Conservation (phyloP, 169 alveolate species). For the Plasmodium billcollinsi region DNA sequence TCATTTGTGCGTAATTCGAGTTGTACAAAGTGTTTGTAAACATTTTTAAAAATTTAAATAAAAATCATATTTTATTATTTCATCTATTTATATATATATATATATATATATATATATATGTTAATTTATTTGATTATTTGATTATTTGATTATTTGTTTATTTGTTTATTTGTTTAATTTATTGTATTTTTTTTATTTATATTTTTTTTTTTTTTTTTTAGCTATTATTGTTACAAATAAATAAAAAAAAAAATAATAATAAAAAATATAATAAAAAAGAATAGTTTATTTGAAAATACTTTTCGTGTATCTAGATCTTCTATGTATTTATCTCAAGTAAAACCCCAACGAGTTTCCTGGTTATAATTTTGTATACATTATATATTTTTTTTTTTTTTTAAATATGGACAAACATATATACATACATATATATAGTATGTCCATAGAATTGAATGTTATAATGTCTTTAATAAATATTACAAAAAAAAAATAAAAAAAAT, state of each 20-base stretch:
- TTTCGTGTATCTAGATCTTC: constrained; percentile 19
- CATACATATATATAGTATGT: not conserved
- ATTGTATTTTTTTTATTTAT: no score
- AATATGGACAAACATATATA: no score
- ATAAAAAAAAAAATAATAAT: not conserved
- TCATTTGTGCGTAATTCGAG: no score
- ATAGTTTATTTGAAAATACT: constrained; percentile 1
- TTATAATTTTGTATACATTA: not conserved
- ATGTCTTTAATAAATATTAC: constrained; percentile 2
- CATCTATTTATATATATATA: no score
- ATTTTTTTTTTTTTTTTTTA: no score
- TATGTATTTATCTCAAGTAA: constrained; percentile 16
- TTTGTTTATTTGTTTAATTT: no score
- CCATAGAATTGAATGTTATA: not conserved
- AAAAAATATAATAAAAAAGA: not conserved
- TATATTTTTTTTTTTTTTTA: constrained; percentile 1
- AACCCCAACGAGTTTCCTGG: constrained; percentile 30
- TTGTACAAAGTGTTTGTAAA: no score
- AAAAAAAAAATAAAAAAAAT: not conserved
- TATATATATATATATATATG: no score
- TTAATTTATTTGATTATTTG: not conserved
- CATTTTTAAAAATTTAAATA: no score
- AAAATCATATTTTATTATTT: no score
- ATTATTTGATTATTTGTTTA: not conserved
- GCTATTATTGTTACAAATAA: not conserved